These are phyloP conservation scores for Saturnispora mendoncae DNA, from an alignment of 805 yeast genomes.

Conservation along the genomic window DNA sequence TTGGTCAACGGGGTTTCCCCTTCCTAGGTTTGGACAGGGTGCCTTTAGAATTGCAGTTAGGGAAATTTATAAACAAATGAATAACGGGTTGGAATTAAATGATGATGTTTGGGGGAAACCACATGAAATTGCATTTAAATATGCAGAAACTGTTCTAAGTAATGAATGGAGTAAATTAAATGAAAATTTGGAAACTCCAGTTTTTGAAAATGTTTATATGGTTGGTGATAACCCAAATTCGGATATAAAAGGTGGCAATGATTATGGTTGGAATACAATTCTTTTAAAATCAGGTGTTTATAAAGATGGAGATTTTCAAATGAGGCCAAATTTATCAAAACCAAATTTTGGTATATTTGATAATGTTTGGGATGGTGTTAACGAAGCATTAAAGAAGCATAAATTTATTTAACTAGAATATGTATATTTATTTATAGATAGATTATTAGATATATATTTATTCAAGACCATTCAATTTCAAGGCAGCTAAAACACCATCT, in stretches of 20 bases:
- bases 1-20: conserved; percentile 76
- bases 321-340: conserved; percentile 24
- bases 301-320: conserved; percentile 43
- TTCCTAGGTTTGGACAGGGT: conserved; percentile 88
- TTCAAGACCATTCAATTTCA: conserved; percentile 17
- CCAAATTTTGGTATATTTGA: conserved; percentile 44
- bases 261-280: conserved; percentile 81
- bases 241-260: conserved; percentile 84
- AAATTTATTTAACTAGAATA: conserved; percentile 1
- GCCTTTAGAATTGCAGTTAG: conserved; percentile 64
- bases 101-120: conserved; percentile 76
- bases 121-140: conserved; percentile 64
- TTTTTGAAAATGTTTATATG: conserved; percentile 68
- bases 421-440: neutral
- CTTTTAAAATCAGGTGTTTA: conserved; percentile 86
- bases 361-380: conserved; percentile 39
- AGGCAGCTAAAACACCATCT: conserved; percentile 32
- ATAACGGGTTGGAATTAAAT: conserved; percentile 36
- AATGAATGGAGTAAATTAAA: conserved; percentile 35
- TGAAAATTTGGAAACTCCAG: conserved; percentile 27
- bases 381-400: conserved; percentile 16
- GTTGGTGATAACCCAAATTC: conserved; percentile 95
- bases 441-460: neutral
- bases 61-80: conserved; percentile 37
- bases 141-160: conserved; percentile 62